Evolutionary conservation across 176 grass and related monocot genomes (phyloP).

Genomic region (Areca catechu): DNA sequence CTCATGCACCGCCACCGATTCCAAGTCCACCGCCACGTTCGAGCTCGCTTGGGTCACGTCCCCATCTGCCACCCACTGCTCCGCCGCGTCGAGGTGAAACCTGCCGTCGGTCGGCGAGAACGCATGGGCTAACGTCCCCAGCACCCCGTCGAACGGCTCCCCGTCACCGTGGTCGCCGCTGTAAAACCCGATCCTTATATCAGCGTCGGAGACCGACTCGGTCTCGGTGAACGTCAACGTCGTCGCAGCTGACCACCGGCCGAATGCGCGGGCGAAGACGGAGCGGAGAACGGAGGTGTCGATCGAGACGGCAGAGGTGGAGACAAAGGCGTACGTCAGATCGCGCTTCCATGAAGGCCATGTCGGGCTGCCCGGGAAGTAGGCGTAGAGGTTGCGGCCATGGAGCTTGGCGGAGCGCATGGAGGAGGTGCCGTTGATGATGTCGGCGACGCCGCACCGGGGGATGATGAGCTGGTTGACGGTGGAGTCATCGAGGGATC

Average conservation of each 20-base stretch:
- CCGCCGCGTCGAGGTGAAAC: slow-evolving; percentile 81
- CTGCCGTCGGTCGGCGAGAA: slow-evolving; percentile 84
- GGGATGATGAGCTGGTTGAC: slow-evolving; percentile 57
- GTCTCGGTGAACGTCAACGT: slow-evolving; percentile 67
- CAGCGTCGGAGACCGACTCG: slow-evolving; percentile 20
- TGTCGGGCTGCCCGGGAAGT: slow-evolving; percentile 47
- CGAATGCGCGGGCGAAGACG: slow-evolving; percentile 70
- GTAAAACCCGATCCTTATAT: slow-evolving; percentile 79
- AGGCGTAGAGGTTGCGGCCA: slow-evolving; percentile 69
- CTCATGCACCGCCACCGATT: slow-evolving; percentile 95
- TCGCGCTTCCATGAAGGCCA: slow-evolving; percentile 45
- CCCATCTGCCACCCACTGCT: slow-evolving; percentile 56
- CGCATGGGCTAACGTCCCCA: slow-evolving; percentile 81
- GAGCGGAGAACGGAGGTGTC: slow-evolving; percentile 22
- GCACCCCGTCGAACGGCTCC: slow-evolving; percentile 72
- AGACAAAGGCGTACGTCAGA: slow-evolving; percentile 47
- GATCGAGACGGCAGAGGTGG: slow-evolving; percentile 42
- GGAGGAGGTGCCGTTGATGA: slow-evolving; percentile 56
- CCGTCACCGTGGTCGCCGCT: slow-evolving; percentile 62
- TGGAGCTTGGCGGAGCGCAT: slow-evolving; percentile 15
- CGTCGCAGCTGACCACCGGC: slow-evolving; percentile 56
- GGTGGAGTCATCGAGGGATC: slow-evolving; percentile 46
- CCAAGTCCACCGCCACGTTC: slow-evolving; percentile 53
- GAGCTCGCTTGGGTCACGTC: slow-evolving; percentile 29
- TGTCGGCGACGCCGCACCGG: slow-evolving; percentile 76